These are phyloP conservation scores for Cytidiella melzeri DNA, from an alignment of 768 basidiomycete genomes.

Conservation along the genomic window DNA sequence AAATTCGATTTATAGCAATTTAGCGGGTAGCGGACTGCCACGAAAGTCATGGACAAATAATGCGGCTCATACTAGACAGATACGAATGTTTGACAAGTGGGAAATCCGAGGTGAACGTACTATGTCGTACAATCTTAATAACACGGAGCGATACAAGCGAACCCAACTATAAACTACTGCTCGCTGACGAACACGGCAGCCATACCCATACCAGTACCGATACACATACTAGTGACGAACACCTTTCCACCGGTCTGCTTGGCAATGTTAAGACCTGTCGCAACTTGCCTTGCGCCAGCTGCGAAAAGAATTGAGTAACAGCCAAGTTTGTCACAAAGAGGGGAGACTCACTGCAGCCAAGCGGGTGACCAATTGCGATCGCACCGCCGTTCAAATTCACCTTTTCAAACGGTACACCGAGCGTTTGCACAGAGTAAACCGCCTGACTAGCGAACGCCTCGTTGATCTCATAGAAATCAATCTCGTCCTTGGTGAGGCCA, in stretches of 20 bases:
- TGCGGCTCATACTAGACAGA: too few species aligned
- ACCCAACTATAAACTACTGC: too few species aligned
- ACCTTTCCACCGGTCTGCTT: constrained; percentile 71
- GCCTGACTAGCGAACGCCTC: constrained; percentile 88
- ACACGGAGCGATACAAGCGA: too few species aligned
- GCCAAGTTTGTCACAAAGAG: background rate
- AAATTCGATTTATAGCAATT: too few species aligned
- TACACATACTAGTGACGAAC: constrained; percentile 90
- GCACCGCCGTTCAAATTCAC: constrained; percentile 88
- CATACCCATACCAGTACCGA: constrained; percentile 89
- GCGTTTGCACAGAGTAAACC: constrained; percentile 60
- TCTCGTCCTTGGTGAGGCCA: constrained; percentile 59
- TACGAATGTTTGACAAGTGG: too few species aligned
- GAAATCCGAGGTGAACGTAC: too few species aligned
- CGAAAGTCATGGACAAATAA: too few species aligned
- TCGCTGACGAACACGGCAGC: constrained; percentile 82
- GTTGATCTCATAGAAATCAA: constrained; percentile 92
- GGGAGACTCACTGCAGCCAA: constrained; percentile 65
- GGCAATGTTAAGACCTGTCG: constrained; percentile 76
- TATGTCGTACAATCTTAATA: too few species aligned
- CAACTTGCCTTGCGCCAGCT: constrained; percentile 85
- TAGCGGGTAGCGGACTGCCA: too few species aligned
- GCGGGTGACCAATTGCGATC: constrained; percentile 85
- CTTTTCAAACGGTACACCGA: constrained; percentile 69
- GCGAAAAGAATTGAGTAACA: background rate